Evolutionary conservation across 768 basidiomycete genomes (phyloP), one percentile per base, ranked within the genome.

Genomic region (Pulveroboletus frians): DNA sequence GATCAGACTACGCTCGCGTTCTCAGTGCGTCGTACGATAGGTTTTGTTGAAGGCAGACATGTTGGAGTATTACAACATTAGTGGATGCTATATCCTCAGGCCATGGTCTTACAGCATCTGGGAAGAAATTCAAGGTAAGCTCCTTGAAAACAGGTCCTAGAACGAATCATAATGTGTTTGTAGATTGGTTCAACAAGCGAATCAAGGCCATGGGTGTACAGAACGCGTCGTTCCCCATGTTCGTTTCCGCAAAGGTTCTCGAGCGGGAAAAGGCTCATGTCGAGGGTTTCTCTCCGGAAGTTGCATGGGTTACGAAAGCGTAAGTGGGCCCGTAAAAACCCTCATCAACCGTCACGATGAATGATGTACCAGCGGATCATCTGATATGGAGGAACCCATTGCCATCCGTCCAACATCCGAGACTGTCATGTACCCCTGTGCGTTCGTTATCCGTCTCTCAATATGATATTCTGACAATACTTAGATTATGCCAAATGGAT

Each of bases 271-370:
- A 98, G 73, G 84, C 98, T 60, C 96, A 99, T 67, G 92, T 99
- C 51, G 96, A 98, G 68, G 96, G 96, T 3, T 99, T 99, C 73
- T 95, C 95, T 49, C 94, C 96, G 4, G 96, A 99, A 70, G 96
- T 99, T 30, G 96, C 96, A n/a, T 99, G 96, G 96, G 96, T 99
- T 49, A 99, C 96, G 21, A 78, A 81, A 70, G 95, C 95, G 89
- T 92, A 62, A 64, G 90, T 77, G 21, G 13, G 20, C 14, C 9
- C 35, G 14, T 41, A n/a, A 29, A 21, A 17, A 2, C 3, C n/a
- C 39, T 21, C 23, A 5, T 23, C 6, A 14, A 27, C 27, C 15
- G 5, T 47, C 26, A 18, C 20, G 49, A 31, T 54, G 35, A 49
- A 46, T 26, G 18, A 18, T 51, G 11, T 18, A 38, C 26, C 62